Evolutionary conservation across 495 filamentous ascomycete species (phyloP).

Genomic region (Hypoxylon crocopeplum): DNA sequence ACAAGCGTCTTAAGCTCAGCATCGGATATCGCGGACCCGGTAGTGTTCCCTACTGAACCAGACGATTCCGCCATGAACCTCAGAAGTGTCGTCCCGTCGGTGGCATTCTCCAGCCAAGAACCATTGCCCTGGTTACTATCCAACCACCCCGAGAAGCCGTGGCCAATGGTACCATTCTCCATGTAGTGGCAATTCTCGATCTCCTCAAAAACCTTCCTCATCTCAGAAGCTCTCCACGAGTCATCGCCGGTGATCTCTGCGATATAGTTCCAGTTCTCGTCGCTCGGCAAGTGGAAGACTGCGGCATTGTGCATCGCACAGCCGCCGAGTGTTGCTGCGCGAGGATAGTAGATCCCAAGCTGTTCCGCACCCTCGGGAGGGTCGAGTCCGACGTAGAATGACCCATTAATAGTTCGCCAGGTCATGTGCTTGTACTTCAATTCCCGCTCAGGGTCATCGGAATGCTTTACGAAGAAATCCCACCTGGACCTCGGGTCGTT

Average conservation of each 20-base stretch:
- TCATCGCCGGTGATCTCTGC: slow-evolving; percentile 46
- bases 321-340: slow-evolving; percentile 42
- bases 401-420: slow-evolving; percentile 42
- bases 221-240: slow-evolving; percentile 46
- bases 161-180: slow-evolving; percentile 38
- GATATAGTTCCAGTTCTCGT: slow-evolving; percentile 44
- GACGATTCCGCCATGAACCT: slow-evolving; percentile 44
- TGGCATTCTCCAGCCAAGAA: slow-evolving; percentile 41
- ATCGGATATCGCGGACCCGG: slow-evolving; percentile 22
- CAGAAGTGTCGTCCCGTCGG: slow-evolving; percentile 46
- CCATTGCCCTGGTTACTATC: slow-evolving; percentile 44
- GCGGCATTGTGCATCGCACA: slow-evolving; percentile 42
- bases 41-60: slow-evolving; percentile 31
- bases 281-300: slow-evolving; percentile 33
- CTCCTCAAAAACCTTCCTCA: slow-evolving; percentile 44
- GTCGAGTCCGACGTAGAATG: slow-evolving; percentile 48
- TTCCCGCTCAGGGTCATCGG: slow-evolving; percentile 42
- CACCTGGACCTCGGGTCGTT: slow-evolving; percentile 46
- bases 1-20: slow-evolving; percentile 28
- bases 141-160: slow-evolving; percentile 50
- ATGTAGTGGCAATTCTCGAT: slow-evolving; percentile 52
- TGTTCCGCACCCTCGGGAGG: slow-evolving; percentile 43
- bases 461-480: slow-evolving; percentile 55
- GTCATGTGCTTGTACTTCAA: slow-evolving; percentile 47
- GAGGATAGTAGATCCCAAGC: slow-evolving; percentile 45